Evolutionary conservation across 306 rosid genomes (phyloP).

Genomic region (Aeschynomene evenia): DNA sequence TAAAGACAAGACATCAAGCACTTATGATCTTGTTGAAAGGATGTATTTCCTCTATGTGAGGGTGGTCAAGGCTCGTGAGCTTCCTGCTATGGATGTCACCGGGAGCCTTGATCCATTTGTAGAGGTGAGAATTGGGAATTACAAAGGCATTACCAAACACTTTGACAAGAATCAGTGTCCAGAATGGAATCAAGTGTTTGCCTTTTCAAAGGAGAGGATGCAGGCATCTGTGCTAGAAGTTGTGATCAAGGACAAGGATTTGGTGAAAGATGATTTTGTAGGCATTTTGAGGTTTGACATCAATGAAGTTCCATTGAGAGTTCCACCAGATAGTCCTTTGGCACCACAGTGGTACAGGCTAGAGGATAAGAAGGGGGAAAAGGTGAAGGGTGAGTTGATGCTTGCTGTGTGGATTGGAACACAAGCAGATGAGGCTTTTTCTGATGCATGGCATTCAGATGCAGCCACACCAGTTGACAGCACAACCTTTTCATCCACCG

Average conservation of each 20-base stretch:
- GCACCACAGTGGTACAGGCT: slow-evolving; percentile 93
- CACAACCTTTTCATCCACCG: slow-evolving; percentile 42
- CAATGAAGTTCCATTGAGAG: slow-evolving; percentile 75
- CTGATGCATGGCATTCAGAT: slow-evolving; percentile 91
- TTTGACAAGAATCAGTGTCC: slow-evolving; percentile 76
- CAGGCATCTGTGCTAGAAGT: slow-evolving; percentile 86
- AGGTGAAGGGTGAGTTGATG: slow-evolving; percentile 81
- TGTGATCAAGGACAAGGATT: slow-evolving; percentile 77
- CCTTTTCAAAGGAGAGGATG: slow-evolving; percentile 82
- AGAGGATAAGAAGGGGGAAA: slow-evolving; percentile 71
- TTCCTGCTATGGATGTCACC: slow-evolving; percentile 79
- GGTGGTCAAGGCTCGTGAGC: slow-evolving; percentile 84
- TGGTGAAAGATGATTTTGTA: slow-evolving; percentile 79
- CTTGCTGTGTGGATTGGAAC: slow-evolving; percentile 95
- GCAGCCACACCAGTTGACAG: slow-evolving; percentile 60
- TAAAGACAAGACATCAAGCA: slow-evolving; percentile 71
- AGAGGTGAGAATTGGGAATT: slow-evolving; percentile 85
- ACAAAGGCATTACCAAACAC: slow-evolving; percentile 77
- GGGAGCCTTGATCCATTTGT: slow-evolving; percentile 88
- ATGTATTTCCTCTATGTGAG: slow-evolving; percentile 87
- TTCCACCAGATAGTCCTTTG: slow-evolving; percentile 86
- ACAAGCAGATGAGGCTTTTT: slow-evolving; percentile 86
- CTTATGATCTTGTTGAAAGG: slow-evolving; percentile 85
- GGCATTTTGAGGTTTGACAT: slow-evolving; percentile 78
- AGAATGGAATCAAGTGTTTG: slow-evolving; percentile 82